These are phyloP conservation scores for Rhamnella rubrinervis DNA, from an alignment of 331 rosid species.

Conservation along the genomic window DNA sequence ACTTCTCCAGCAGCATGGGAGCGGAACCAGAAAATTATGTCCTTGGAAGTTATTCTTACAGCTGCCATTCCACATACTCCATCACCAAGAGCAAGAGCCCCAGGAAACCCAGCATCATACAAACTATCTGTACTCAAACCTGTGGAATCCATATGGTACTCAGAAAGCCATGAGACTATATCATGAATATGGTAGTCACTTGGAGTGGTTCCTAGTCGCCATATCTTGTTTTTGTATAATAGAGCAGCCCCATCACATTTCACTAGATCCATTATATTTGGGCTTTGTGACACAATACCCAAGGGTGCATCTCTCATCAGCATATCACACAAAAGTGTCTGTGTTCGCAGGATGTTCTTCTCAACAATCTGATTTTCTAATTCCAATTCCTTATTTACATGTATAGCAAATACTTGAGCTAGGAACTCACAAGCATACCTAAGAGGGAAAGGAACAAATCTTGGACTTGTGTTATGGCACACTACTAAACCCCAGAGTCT, in stretches of 20 bases:
- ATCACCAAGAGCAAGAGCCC: constrained; percentile 68
- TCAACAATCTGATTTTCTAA: constrained; percentile 79
- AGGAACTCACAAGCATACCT: constrained; percentile 97
- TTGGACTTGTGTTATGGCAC: constrained; percentile 89
- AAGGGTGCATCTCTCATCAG: constrained; percentile 94
- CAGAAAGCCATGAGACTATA: constrained; percentile 66
- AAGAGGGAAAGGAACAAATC: constrained; percentile 97
- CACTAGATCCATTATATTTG: constrained; percentile 94
- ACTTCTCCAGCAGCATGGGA: constrained; percentile 84
- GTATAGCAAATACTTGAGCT: constrained; percentile 95
- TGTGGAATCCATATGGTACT: constrained; percentile 85
- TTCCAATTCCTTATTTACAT: constrained; percentile 90
- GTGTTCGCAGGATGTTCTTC: constrained; percentile 92
- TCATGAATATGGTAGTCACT: constrained; percentile 71
- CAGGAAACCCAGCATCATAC: constrained; percentile 85
- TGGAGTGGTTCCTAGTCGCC: constrained; percentile 78
- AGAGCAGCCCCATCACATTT: constrained; percentile 94
- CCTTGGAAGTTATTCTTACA: constrained; percentile 81
- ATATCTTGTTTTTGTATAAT: constrained; percentile 66
- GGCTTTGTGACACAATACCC: constrained; percentile 87
- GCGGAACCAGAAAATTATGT: constrained; percentile 86
- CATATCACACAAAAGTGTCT: constrained; percentile 92
- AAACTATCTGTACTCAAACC: constrained; percentile 97
- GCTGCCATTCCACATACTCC: constrained; percentile 95
- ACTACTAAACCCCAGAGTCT: constrained; percentile 98